Evolutionary conservation across 495 filamentous ascomycete species (phyloP), one percentile per base, ranked within the genome.

Genomic region (Penicillium coffeae): DNA sequence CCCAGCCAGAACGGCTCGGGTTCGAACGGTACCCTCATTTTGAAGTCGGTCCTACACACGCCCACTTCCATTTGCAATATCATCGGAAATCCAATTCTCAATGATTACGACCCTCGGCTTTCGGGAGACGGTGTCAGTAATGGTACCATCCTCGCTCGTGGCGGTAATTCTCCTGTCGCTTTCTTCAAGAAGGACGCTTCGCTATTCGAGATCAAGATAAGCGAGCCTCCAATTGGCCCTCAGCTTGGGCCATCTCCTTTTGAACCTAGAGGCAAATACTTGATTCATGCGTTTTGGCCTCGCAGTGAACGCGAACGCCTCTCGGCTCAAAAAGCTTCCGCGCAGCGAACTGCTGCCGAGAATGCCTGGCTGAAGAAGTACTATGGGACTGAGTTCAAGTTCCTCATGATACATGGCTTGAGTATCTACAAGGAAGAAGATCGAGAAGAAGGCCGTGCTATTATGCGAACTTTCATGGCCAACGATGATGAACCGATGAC

Each of bases 181-280:
- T 43, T 22, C 13, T 43, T 43, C 21, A 21, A 27, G 15, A 18
- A 18, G 6, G 8, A 14, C 6, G 20, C 6, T 21, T 2, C 2
- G 6, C 7, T 43, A 6, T 43, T 43, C 5, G 40, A 43, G 21
- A 8, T 43, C 12, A 21, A 15, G 4, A 2, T 43, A 6, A 43
- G 40, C 20, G 40, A 27, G 19, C 40, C 20, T 27, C 40, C 40
- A n/a, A 30, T 43, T 43, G 40, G 40, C 3, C 40, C 40, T 30
- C 20, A 6, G 12, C 19, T 43, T 13, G 40, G 40, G 13, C 19
- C 19, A n/a, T 14, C 40, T 14, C 40, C 40, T 13, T 43, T 25
- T 8, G 5, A 43, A 8, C 40, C 21, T 4, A n/a, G 5, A 2
- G 20, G 7, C 3, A 2, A 10, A n/a, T 43, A 43, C 14, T n/a